Conservation (phyloP, 805 yeast species). For the Yarrowia osloensis region DNA sequence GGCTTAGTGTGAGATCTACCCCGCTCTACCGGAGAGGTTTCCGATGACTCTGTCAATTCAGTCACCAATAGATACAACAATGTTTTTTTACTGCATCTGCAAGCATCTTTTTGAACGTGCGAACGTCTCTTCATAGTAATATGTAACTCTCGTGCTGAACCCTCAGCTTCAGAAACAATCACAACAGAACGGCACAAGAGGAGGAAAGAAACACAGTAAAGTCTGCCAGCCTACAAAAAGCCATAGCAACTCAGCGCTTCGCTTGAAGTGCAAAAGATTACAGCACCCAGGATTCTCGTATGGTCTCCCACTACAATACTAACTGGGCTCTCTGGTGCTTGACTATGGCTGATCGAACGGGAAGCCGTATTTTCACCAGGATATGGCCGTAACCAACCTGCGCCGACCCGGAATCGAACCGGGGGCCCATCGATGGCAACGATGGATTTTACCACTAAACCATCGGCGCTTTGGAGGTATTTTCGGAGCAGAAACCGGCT, state of each 20-base stretch:
- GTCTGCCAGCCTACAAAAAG: no score
- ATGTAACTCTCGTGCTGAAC: no score
- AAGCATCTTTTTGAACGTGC: no score
- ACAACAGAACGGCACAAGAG: no score
- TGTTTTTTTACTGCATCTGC: no score
- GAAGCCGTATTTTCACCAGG: slow-evolving; percentile 23
- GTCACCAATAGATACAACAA: no score
- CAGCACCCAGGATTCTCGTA: slow-evolving; percentile 22
- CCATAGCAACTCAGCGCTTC: neutral
- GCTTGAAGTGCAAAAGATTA: neutral
- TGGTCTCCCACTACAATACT: slow-evolving; percentile 22
- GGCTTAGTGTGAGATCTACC: no score
- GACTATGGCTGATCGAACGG: slow-evolving; percentile 21
- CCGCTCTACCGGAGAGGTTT: no score
- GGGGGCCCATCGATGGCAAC: slow-evolving; percentile 26
- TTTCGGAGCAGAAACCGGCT: neutral
- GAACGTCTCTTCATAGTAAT: no score
- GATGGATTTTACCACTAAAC: slow-evolving; percentile 23
- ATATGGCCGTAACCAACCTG: slow-evolving; percentile 16
- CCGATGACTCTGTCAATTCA: no score
- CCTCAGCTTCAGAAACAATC: no score
- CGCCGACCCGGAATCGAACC: slow-evolving; percentile 26
- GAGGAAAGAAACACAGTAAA: neutral
- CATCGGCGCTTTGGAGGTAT: slow-evolving; percentile 19
- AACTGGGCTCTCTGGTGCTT: slow-evolving; percentile 20